phyloP scores from a whole-genome alignment of 306 rosid genomes.

The Prunus salicina region DNA sequence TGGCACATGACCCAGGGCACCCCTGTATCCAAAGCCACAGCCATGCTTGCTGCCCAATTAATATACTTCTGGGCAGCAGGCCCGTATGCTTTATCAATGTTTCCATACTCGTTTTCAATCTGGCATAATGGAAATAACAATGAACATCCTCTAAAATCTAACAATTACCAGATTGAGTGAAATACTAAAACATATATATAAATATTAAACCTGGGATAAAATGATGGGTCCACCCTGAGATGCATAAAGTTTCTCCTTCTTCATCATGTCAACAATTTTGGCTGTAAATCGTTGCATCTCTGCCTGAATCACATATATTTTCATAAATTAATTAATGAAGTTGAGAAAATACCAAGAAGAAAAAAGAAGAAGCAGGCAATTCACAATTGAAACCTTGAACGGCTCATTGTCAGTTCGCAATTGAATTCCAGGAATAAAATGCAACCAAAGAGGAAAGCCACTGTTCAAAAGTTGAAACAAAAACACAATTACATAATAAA shows the following conservation, averaged over 20 bases:
- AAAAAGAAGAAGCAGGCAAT: neutral
- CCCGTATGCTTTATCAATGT: slow-evolving; percentile 49
- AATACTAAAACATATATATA: neutral
- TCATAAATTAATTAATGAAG: slow-evolving; percentile 5
- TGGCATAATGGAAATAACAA: slow-evolving; percentile 19
- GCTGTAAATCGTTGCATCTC: slow-evolving; percentile 86
- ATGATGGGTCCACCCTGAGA: slow-evolving; percentile 96
- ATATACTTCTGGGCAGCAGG: slow-evolving; percentile 69
- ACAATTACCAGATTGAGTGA: neutral
- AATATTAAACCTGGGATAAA: slow-evolving; percentile 73
- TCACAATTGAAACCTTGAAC: slow-evolving; percentile 50
- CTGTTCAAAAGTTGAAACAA: slow-evolving; percentile 39
- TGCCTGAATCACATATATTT: slow-evolving; percentile 45
- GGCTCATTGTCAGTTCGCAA: slow-evolving; percentile 82
- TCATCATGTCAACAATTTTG: slow-evolving; percentile 83
- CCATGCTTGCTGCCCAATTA: slow-evolving; percentile 91
- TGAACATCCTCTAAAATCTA: slow-evolving; percentile 5
- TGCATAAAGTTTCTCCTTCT: slow-evolving; percentile 76
- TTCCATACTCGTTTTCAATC: slow-evolving; percentile 94
- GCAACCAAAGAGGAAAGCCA: slow-evolving; percentile 93
- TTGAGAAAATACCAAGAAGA: neutral
- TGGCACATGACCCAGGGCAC: slow-evolving; percentile 99
- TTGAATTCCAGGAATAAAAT: slow-evolving; percentile 70
- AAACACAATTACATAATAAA: neutral
- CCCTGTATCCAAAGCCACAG: slow-evolving; percentile 78